Evolutionary conservation across 2,329 filamentous ascomycete species (phyloP), one percentile per base, ranked within the genome.

Genomic region (Rugonectria rugulosa): DNA sequence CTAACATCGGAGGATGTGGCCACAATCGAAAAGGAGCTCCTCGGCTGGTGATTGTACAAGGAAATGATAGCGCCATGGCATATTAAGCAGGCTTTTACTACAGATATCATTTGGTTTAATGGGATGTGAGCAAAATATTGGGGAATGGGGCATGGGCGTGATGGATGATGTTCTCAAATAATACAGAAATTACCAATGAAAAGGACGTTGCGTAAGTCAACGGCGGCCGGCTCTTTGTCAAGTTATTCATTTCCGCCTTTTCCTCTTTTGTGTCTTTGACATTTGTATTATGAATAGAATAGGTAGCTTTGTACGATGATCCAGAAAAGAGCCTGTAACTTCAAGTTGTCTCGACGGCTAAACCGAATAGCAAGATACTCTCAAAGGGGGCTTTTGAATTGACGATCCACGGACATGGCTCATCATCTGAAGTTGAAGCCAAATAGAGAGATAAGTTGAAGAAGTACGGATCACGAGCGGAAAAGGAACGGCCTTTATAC

Each of bases 21-120:
- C 43, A 74, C 73, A 60, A 75, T 82, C 23, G 76, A 81, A 69
- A 77, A 74, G 61, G 78, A 81, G 59, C 64, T 76, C 10, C 62
- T 78, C 36, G 76, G 75, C 7, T 72, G 75, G 65, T 76, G 72
- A 62, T 45, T 53, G 41, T 56, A 55, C 29, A 32, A 14, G 37
- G 24, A 27, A 59, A 29, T n/a, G 23, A 6, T 9, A 27, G 48
- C 43, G 23, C 17, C 14, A 53, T 24, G 50, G 23, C 15, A 47
- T 46, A 11, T 24, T 44, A 19, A 31, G 53, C 38, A 43, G 20
- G 37, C 12, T 29, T 17, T 12, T 38, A 50, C 15, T 37, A 17
- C 26, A 49, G 48, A 45, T 17, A 34, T 40, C 48, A 43, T 54
- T n/a, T 53, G 51, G 44, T 45, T 19, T 60, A 57, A 68, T 63